These are phyloP conservation scores for Ogataea corticis DNA, from an alignment of 805 yeast species.

Conservation along the genomic window DNA sequence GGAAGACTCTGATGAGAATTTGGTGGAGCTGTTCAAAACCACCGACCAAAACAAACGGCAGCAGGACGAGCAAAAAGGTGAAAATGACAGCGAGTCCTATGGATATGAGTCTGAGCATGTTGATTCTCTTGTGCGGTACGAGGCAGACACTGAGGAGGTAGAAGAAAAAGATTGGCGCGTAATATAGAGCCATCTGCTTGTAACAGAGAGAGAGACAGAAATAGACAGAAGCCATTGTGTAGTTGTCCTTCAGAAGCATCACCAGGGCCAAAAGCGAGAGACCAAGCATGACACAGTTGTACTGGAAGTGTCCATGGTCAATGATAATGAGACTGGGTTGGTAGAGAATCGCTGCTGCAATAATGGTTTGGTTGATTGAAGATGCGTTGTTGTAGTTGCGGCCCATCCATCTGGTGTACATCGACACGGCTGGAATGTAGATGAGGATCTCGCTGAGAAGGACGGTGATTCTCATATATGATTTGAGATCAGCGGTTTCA, in stretches of 20 bases:
- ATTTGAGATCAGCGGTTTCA: slow-evolving; percentile 66
- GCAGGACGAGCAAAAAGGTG: slow-evolving; percentile 51
- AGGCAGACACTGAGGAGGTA: slow-evolving; percentile 64
- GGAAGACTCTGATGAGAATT: slow-evolving; percentile 71
- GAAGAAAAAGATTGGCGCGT: slow-evolving; percentile 84
- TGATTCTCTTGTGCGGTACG: slow-evolving; percentile 36
- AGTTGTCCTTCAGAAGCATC: slow-evolving; percentile 62
- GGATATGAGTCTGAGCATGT: slow-evolving; percentile 55
- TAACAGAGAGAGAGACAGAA: slow-evolving; percentile 79
- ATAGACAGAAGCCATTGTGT: slow-evolving; percentile 68
- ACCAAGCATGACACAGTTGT: slow-evolving; percentile 92
- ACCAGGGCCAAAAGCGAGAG: slow-evolving; percentile 67
- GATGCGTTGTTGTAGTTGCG: slow-evolving; percentile 47
- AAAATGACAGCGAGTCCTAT: slow-evolving; percentile 64
- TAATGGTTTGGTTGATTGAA: slow-evolving; percentile 73
- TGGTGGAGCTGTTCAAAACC: slow-evolving; percentile 54
- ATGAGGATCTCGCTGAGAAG: slow-evolving; percentile 70
- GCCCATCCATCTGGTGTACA: slow-evolving; percentile 71
- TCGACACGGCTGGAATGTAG: slow-evolving; percentile 78
- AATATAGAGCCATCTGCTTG: slow-evolving; percentile 95
- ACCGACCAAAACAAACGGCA: slow-evolving; percentile 59
- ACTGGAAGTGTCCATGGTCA: slow-evolving; percentile 98
- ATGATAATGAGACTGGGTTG: slow-evolving; percentile 82
- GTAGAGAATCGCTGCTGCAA: slow-evolving; percentile 75
- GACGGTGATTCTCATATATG: slow-evolving; percentile 83